Conservation (phyloP, 352 stramenopile species). For the Phytophthora melonis region DNA sequence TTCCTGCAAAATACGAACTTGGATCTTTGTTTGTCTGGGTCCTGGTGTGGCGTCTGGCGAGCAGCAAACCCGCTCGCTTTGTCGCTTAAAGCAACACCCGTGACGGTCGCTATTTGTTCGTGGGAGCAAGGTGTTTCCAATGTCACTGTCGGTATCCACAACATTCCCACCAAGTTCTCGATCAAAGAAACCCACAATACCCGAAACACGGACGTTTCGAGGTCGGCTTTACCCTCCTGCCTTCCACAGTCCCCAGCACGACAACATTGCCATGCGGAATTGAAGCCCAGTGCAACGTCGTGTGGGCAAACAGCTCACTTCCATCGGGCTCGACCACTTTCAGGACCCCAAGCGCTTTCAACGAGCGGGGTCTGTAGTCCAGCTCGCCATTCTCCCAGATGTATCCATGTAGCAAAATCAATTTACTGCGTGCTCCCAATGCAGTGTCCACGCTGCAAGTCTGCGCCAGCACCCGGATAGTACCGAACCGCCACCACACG, state of each 20-base stretch:
- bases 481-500: conserved; percentile 18
- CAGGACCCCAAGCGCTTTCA: conserved; percentile 34
- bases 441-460: conserved; percentile 29
- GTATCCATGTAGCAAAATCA: conserved; percentile 35
- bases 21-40: neutral
- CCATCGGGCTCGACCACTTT: conserved; percentile 26
- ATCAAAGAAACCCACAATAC: conserved; percentile 29
- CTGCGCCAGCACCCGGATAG: conserved; percentile 14
- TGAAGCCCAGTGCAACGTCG: conserved; percentile 24
- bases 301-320: conserved; percentile 18
- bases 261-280: conserved; percentile 20
- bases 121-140: neutral
- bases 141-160: neutral
- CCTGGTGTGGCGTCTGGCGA: neutral
- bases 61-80: neutral
- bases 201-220: conserved; percentile 11
- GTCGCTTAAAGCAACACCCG: neutral
- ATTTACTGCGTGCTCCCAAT: conserved; percentile 28
- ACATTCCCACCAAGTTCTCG: conserved; percentile 9
- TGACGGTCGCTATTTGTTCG: neutral
- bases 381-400: conserved; percentile 22
- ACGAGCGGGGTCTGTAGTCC: conserved; percentile 25
- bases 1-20: neutral
- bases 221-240: conserved; percentile 8
- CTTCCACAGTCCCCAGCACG: conserved; percentile 16